Percentiles rank a stretch among this genome's conserved stretches.
Evolutionary conservation across 768 basidiomycete species (phyloP).

Genomic region (Lyophyllum semitale): DNA sequence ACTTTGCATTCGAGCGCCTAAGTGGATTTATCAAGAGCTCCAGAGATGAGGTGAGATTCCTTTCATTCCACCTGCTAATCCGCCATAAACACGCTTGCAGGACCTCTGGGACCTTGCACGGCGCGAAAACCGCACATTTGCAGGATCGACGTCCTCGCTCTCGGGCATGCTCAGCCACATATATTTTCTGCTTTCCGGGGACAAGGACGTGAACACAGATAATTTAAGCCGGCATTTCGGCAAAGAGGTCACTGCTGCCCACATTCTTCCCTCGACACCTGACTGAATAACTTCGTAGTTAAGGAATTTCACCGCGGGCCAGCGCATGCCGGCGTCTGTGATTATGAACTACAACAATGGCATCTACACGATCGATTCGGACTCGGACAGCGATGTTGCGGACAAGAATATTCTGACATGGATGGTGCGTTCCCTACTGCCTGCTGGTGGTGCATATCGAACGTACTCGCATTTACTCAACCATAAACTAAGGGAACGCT

Average conservation of each 20-base stretch:
- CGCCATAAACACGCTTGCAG: constrained; percentile 32
- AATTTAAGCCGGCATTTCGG: constrained; percentile 62
- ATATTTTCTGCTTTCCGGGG: constrained; percentile 82
- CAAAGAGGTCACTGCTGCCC: constrained; percentile 49
- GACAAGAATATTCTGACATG: constrained; percentile 75
- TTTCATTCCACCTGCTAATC: not conserved
- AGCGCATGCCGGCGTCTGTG: constrained; percentile 75
- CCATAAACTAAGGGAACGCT: constrained; percentile 67
- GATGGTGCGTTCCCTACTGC: constrained; percentile 50
- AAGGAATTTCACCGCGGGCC: constrained; percentile 68
- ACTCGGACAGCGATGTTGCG: constrained; percentile 38
- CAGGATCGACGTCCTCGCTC: constrained; percentile 89
- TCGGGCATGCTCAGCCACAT: constrained; percentile 84
- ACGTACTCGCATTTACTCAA: not conserved
- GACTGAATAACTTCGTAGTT: not conserved
- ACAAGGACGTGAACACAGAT: constrained; percentile 63
- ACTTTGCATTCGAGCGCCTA: constrained; percentile 85
- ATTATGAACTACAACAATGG: constrained; percentile 66
- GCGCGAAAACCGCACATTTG: constrained; percentile 59
- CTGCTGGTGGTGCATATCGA: not conserved
- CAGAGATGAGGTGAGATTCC: constrained; percentile 58
- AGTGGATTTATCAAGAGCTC: constrained; percentile 78
- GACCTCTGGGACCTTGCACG: constrained; percentile 66
- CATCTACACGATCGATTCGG: constrained; percentile 66
- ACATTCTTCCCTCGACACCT: not conserved